Percentiles rank a stretch among this genome's conserved stretches.
These are phyloP conservation scores for Mrakia blollopis DNA, from an alignment of 768 basidiomycete genomes.

Conservation along the genomic window DNA sequence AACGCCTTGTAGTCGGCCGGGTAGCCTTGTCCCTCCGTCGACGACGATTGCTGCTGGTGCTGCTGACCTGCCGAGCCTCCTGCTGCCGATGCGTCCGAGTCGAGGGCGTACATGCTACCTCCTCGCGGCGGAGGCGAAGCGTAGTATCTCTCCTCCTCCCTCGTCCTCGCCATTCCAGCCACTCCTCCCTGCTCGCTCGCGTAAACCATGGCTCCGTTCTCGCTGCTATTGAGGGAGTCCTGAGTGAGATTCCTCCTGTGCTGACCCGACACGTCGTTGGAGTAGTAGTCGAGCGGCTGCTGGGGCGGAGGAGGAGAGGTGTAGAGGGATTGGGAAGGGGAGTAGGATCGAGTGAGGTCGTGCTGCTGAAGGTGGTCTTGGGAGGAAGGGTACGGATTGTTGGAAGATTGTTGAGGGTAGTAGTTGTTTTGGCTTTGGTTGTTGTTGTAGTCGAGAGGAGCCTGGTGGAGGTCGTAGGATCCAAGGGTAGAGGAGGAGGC, in stretches of 20 bases:
- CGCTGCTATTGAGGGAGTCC: background rate
- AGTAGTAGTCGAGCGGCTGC: conserved; percentile 11
- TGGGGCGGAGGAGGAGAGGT: conserved; percentile 6
- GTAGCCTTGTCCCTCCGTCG: background rate
- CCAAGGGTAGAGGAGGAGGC: conserved; percentile 9
- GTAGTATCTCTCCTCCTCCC: background rate
- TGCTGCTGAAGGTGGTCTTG: background rate
- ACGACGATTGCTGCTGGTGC: background rate
- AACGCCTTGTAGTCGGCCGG: background rate
- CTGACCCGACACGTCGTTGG: background rate
- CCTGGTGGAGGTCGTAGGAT: conserved; percentile 8
- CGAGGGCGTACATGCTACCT: background rate
- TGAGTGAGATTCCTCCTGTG: background rate
- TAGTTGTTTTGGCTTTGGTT: background rate
- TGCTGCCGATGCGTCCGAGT: background rate
- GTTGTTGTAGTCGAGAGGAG: conserved; percentile 1
- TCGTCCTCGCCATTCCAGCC: background rate
- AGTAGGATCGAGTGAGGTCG: conserved; percentile 6
- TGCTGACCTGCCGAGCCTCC: background rate
- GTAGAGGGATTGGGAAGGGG: conserved; percentile 8
- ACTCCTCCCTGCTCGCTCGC: background rate
- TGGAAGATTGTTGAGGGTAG: background rate
- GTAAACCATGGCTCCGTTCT: conserved; percentile 1
- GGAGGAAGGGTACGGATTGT: background rate
- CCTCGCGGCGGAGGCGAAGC: background rate